Conservation (phyloP, 441 rosid species). For the Adansonia rubrostipa region DNA sequence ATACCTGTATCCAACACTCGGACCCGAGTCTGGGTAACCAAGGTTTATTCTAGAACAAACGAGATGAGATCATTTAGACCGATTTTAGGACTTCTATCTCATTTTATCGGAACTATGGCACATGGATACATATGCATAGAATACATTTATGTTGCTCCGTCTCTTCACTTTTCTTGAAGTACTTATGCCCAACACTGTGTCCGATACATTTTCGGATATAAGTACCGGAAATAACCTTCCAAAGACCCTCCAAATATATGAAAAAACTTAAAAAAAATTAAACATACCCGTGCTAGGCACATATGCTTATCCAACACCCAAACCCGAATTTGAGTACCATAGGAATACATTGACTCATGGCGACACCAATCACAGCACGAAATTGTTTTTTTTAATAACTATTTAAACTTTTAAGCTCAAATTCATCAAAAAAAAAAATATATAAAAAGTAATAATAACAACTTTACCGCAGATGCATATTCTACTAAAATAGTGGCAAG, state of each 20-base stretch:
- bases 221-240: no score
- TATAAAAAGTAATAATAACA: background rate
- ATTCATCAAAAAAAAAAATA: background rate
- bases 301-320: no score
- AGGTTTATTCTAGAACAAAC: background rate
- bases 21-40: no score
- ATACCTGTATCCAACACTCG: no score
- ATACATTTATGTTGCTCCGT: no score
- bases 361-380: background rate
- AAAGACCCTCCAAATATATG: no score
- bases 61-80: background rate
- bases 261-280: no score
- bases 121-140: background rate
- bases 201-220: no score
- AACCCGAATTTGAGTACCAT: background rate
- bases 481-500: slow-evolving; percentile 80
- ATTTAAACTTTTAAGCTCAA: background rate
- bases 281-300: no score
- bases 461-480: slow-evolving; percentile 92
- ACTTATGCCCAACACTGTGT: no score
- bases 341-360: background rate
- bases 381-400: background rate
- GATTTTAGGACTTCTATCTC: background rate
- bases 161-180: no score
- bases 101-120: background rate